Base-by-base conservation (phyloP, 2,329 filamentous ascomycete species). In the Ascochyta fabae region DNA sequence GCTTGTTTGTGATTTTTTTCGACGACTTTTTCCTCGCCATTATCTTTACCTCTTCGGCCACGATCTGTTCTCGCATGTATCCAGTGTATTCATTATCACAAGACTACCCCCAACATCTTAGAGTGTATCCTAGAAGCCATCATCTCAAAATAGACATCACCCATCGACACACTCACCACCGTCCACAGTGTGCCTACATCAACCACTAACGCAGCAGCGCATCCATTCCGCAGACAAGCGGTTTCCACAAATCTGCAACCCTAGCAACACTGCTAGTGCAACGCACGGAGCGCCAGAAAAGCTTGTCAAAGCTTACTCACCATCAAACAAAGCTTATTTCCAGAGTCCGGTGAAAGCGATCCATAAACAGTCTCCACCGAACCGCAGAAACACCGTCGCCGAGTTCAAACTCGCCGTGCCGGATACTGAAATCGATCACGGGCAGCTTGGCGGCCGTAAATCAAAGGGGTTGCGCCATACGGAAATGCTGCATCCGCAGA, bases 231-330 rank as follows among this genome's bases (percentile, higher is more conserved):
- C 23, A 12, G 12, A 12, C 29, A 19, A 12, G 12, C 3, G 6
- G 7, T 12, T n/a, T 13, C 29, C 12, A 31, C 29, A 2, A 12
- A 27, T 10, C 19, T 10, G 13, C 23, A 7, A 27, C 23, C 23
- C 23, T 5, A 12, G 22, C 6, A 19, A 41, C 3, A 6, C n/a
- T 10, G 15, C 39, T 27, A 27, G 12, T 6, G 22, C 22, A 26
- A 3, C 36, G 33, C 36, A 13, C 36, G 9, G 22, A 23, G 36
- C 6, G 8, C 6, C 23, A 13, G 6, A 26, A 36, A 53, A 48
- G 51, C 51, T 53, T 53, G 22, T 16, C 29, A 39, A 48, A 44
- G 51, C 51, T 53, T 53, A 23, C 35, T 9, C 15, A 15, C 33
- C 16, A 13, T n/a, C 38, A 43, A 8, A 4, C 6, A 45, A 54